Evolutionary conservation across 192 early-diverging fungal genomes (phyloP).

Genomic region (Diversispora eburnea): DNA sequence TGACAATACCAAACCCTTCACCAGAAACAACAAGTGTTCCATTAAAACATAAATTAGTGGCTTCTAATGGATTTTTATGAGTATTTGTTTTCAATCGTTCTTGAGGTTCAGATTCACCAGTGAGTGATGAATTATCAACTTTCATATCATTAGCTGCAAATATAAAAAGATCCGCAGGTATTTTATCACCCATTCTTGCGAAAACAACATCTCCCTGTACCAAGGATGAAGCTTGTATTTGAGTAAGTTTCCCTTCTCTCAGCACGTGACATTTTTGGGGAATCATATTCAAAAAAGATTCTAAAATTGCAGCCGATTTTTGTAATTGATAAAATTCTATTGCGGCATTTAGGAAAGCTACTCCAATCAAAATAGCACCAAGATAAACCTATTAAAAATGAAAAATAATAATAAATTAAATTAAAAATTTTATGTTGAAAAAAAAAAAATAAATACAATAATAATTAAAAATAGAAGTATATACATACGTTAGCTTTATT

Average conservation of each 20-base stretch:
- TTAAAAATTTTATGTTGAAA: neutral
- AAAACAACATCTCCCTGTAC: conserved; percentile 89
- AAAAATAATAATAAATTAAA: neutral
- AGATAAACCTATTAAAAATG: conserved; percentile 69
- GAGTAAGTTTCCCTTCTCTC: conserved; percentile 68
- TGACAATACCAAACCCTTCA: conserved; percentile 88
- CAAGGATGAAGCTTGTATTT: conserved; percentile 67
- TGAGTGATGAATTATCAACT: conserved; percentile 95
- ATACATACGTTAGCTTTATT: conserved; percentile 77
- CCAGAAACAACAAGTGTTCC: conserved; percentile 81
- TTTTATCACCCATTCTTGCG: conserved; percentile 89
- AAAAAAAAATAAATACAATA: neutral
- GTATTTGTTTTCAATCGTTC: conserved; percentile 64
- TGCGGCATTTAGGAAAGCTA: conserved; percentile 85
- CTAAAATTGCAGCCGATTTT: conserved; percentile 84
- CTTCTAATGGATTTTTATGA: conserved; percentile 83
- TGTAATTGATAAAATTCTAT: conserved; percentile 93
- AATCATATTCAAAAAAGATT: conserved; percentile 90
- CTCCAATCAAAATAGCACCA: conserved; percentile 82
- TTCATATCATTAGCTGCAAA: conserved; percentile 82
- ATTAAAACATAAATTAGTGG: conserved; percentile 89
- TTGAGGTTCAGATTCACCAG: conserved; percentile 95
- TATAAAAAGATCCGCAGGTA: conserved; percentile 87
- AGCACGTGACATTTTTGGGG: conserved; percentile 78
- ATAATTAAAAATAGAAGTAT: conserved; percentile 7